These are phyloP conservation scores for Stagonosporopsis vannaccii DNA, from an alignment of 2,329 filamentous ascomycete genomes.

Conservation along the genomic window DNA sequence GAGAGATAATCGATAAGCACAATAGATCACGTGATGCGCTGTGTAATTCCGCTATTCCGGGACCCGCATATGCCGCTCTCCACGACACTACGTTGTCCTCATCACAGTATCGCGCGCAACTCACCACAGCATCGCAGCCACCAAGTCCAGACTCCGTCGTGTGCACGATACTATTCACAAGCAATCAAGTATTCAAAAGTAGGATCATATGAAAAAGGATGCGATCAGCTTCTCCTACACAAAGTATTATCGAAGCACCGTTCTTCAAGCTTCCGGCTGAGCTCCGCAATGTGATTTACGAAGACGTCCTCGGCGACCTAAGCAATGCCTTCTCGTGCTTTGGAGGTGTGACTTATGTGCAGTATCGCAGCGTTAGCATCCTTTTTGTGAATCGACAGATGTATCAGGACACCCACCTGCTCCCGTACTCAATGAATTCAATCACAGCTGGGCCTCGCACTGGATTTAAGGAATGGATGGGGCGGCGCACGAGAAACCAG, in stretches of 20 bases:
- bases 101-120: neutral
- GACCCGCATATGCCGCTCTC: too few relatives aligned
- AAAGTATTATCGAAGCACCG: neutral
- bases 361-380: neutral
- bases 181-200: neutral
- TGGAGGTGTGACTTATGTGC: conserved; percentile 1
- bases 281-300: conserved; percentile 1
- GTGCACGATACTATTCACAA: neutral
- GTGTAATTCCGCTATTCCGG: neutral
- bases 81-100: neutral
- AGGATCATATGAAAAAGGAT: neutral
- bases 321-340: neutral
- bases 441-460: conserved; percentile 4
- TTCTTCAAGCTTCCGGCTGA: conserved; percentile 1
- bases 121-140: neutral
- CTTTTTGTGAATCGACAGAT: conserved; percentile 3
- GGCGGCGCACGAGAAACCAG: neutral
- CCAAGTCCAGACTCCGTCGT: neutral
- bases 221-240: neutral
- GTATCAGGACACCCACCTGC: neutral
- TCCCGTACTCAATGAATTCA: neutral
- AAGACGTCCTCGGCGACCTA: neutral
- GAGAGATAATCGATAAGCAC: conserved; percentile 4
- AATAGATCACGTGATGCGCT: conserved; percentile 1
- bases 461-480: neutral